Base-by-base conservation (phyloP, 176 grass and related monocot species). In the Oryza punctata region DNA sequence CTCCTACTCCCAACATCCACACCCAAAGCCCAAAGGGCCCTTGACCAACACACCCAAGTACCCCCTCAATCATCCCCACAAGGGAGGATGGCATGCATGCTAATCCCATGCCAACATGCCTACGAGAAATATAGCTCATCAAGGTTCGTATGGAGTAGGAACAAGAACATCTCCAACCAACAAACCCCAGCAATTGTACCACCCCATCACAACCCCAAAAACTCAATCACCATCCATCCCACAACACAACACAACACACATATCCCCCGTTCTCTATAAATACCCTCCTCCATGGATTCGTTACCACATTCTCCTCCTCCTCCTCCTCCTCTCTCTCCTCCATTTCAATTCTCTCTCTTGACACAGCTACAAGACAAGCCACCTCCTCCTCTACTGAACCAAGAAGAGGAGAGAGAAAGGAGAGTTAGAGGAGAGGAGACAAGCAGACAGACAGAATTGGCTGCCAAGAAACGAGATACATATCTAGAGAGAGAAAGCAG, bases 381-480 rank as follows among this genome's bases (percentile, higher is more conserved):
- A 82, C 88, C 54, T 5, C 52, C 6, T 5, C 7, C 52, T 82
- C 67, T 45, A 79, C 80, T 65, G 5, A 79, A 79, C 87, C 54
- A 60, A 3, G 49, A 41, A 50, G 21, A 12, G 32, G 26, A 13
- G 30, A 54, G 64, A 23, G 28, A 43, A 33, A 25, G 29, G 6
- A 4, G 30, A 0, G 49, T 1, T 3, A 23, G 4, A 3, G 23
- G 61, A 26, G 41, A 4, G 6, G 23, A 71, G 38, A 57, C 9
- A 59, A 72, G 7, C 15, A 70, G 29, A 52, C 12, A 80, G 69
- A 75, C 77, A 81, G 78, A 87, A 87, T 87, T 82, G 85, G 26
- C 87, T 88, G 69, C 87, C 81, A 27, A 89, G 76, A 76, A 81
- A 76, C 85, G 69, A 52, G 30, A 81, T 61, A 81, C 46, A 73